Conservation (phyloP, 495 filamentous ascomycete genomes). For the Hypomontagnella submonticulosa region DNA sequence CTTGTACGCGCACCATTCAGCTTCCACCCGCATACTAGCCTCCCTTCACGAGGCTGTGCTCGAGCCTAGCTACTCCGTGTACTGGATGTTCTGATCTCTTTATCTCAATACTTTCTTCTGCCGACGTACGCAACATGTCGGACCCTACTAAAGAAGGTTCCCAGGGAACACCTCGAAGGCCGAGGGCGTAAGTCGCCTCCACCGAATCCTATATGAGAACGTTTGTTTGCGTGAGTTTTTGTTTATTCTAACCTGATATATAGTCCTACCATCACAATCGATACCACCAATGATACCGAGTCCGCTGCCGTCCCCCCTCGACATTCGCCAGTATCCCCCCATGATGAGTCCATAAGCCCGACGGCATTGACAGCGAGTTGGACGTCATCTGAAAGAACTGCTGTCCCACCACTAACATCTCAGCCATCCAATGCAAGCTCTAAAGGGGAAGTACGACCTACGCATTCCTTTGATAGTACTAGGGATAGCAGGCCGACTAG, state of each 20-base stretch:
- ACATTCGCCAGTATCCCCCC: constrained; percentile 59
- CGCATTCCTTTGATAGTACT: constrained; percentile 73
- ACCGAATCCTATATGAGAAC: not conserved
- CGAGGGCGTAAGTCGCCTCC: constrained; percentile 40
- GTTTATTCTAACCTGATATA: constrained; percentile 25
- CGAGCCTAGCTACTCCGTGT: constrained; percentile 8
- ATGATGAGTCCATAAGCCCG: constrained; percentile 57
- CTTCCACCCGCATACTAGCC: constrained; percentile 21
- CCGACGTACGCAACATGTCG: constrained; percentile 22
- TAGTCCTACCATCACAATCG: constrained; percentile 54
- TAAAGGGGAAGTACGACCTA: constrained; percentile 63
- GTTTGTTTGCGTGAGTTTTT: not conserved
- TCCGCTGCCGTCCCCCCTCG: constrained; percentile 48
- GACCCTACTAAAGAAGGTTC: constrained; percentile 30
- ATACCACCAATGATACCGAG: constrained; percentile 50
- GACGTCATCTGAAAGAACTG: constrained; percentile 57
- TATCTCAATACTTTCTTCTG: constrained; percentile 6
- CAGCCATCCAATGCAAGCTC: constrained; percentile 40
- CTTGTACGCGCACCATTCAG: constrained; percentile 19
- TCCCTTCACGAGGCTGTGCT: constrained; percentile 24
- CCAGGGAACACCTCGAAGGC: constrained; percentile 35
- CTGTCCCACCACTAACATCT: constrained; percentile 51
- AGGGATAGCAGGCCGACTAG: constrained; percentile 85
- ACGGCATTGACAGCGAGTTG: constrained; percentile 58
- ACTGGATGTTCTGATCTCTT: constrained; percentile 15